Evolutionary conservation across 441 rosid species (phyloP), one percentile per base, ranked within the genome.

Genomic region (Eruca vesicaria): DNA sequence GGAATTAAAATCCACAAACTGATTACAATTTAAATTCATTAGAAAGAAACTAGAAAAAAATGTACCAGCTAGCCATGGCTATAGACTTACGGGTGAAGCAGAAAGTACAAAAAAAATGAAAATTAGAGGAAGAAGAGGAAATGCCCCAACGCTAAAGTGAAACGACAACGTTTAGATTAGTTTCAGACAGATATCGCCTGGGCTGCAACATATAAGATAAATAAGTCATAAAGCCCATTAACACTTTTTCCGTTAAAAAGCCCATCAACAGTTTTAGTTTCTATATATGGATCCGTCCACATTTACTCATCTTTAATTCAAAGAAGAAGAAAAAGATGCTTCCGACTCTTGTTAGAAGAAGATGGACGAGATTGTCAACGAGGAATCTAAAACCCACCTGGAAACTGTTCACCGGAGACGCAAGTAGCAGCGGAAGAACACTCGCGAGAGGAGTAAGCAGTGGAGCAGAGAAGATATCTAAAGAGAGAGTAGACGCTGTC

Each of bases 401-500:
- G 74, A 73, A 43, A 23, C 3, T 43, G 6, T 28, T 45, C 60
- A 52, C 50, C 32, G 63, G 59, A 6, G 43, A 60, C 8, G 45
- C 73, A 61, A 68, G 10, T 19, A 45, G 52, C 72, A 55, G 28
- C 5, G 52, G 57, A 21, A 26, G 45, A 38, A 53, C 10, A 35
- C 16, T 19, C 21, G 45, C 12, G 69, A 72, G 78, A 78, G 53
- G 74, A 67, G 0, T 77, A 28, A 52, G 62, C 65, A 2, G 16
- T 11, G 68, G 35, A 65, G 28, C 65, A 0, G 69, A 52, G 50
- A 28, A 69, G 38, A 19, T 69, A 55, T 74, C 92, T 9, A 83
- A 62, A 79, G 97, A 92, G 90, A 86, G 82, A 69, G 92, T 82
- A 1, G 99, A 94, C 48, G 80, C 90, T 72, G 92, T 90, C 66